Evolutionary conservation across 345 rosid species (phyloP).

Genomic region (Linum tenue): DNA sequence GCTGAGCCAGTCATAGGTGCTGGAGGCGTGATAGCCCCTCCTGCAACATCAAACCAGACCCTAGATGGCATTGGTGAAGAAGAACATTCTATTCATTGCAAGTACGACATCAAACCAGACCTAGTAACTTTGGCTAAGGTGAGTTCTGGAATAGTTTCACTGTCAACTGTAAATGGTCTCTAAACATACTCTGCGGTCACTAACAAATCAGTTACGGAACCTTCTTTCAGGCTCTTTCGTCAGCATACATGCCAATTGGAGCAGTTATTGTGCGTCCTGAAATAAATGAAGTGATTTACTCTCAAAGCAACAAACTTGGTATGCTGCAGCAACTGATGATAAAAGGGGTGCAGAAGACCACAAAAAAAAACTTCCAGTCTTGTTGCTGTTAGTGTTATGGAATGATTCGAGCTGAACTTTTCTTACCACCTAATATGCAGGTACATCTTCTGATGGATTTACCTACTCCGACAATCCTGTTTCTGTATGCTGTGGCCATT

Average conservation of each 20-base stretch:
- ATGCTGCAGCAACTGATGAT: constrained; percentile 32
- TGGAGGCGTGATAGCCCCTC: constrained; percentile 31
- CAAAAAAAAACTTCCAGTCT: background rate
- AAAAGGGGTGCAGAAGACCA: constrained; percentile 57
- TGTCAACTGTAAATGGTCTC: no score
- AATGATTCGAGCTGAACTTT: background rate
- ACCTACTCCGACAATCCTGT: no score
- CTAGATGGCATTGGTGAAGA: constrained; percentile 76
- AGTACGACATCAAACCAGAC: constrained; percentile 77
- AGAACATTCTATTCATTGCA: constrained; percentile 73
- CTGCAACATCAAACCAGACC: constrained; percentile 94
- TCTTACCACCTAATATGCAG: no score
- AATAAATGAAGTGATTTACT: constrained; percentile 59
- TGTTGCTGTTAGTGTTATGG: background rate
- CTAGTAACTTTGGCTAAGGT: constrained; percentile 88
- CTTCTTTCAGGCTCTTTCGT: constrained; percentile 78
- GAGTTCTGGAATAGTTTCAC: constrained; percentile 7
- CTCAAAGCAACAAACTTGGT: constrained; percentile 35
- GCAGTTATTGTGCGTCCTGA: constrained; percentile 78
- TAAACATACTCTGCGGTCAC: background rate
- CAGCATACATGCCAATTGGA: constrained; percentile 91
- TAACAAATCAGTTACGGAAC: constrained; percentile 21
- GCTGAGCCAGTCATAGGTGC: constrained; percentile 94
- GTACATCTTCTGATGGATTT: no score
- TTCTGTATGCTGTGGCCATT: no score